phyloP scores from a whole-genome alignment of 2,329 filamentous ascomycete genomes.

The Cladophialophora immunda region DNA sequence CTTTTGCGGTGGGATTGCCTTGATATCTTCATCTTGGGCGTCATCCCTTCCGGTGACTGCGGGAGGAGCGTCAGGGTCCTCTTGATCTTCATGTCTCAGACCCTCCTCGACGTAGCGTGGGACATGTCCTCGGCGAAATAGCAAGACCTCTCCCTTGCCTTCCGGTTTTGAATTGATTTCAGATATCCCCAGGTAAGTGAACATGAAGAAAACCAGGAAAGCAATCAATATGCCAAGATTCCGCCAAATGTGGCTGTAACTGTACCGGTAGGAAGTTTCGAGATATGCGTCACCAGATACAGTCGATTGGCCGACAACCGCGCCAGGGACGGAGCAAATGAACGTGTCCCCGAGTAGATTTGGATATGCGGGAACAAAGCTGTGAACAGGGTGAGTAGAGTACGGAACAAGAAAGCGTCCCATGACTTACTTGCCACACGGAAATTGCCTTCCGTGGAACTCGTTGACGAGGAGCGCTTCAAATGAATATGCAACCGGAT shows the following conservation, averaged over 20 bases:
- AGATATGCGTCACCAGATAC: constrained; percentile 67
- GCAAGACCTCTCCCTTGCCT: constrained; percentile 78
- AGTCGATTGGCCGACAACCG: constrained; percentile 44
- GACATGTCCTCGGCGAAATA: constrained; percentile 70
- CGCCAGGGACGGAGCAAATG: neutral
- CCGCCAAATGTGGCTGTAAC: constrained; percentile 67
- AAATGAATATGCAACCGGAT: constrained; percentile 72
- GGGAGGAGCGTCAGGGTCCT: constrained; percentile 58
- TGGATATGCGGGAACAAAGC: constrained; percentile 49
- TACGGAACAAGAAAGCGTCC: constrained; percentile 32
- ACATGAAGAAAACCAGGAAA: constrained; percentile 75
- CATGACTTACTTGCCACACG: constrained; percentile 56
- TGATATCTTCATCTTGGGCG: constrained; percentile 38
- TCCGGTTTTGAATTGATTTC: constrained; percentile 74
- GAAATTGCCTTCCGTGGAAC: constrained; percentile 66
- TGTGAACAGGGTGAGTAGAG: constrained; percentile 64
- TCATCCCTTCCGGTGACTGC: constrained; percentile 41
- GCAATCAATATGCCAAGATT: constrained; percentile 75
- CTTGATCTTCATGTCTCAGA: constrained; percentile 49
- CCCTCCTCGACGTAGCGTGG: constrained; percentile 65
- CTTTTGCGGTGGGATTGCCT: constrained; percentile 35
- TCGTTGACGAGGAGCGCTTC: constrained; percentile 67
- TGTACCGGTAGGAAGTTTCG: constrained; percentile 62
- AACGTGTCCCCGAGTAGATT: constrained; percentile 49
- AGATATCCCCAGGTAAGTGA: constrained; percentile 72